A percentile compares a stretch with the other conserved stretches of the same genome.
These are phyloP conservation scores for Metschnikowia rubicola DNA, from an alignment of 805 yeast genomes.

Conservation along the genomic window DNA sequence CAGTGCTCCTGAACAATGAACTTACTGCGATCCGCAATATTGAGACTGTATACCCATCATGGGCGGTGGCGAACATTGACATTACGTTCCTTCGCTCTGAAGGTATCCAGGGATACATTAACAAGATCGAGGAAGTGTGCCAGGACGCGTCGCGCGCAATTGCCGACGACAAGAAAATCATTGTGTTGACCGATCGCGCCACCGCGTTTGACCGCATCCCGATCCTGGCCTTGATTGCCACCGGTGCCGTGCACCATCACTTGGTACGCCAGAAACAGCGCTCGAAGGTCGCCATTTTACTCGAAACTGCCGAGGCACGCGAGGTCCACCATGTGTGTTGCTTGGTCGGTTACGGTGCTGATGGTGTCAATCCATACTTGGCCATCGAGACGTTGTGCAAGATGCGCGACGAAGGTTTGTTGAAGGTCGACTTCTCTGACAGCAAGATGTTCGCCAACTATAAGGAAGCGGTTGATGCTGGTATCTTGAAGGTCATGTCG, in stretches of 20 bases:
- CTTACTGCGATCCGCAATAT: slow-evolving; percentile 72
- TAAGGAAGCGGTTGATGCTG: slow-evolving; percentile 81
- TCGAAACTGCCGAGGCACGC: slow-evolving; percentile 96
- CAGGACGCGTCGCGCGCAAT: slow-evolving; percentile 84
- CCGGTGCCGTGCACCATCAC: slow-evolving; percentile 96
- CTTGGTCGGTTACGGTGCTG: slow-evolving; percentile 95
- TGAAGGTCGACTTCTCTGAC: slow-evolving; percentile 53
- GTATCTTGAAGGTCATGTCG: slow-evolving; percentile 95
- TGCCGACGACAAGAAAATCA: slow-evolving; percentile 66
- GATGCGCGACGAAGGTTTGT: slow-evolving; percentile 76
- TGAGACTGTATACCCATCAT: slow-evolving; percentile 71
- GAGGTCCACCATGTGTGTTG: slow-evolving; percentile 97
- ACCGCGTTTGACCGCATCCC: slow-evolving; percentile 65
- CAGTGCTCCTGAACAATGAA: slow-evolving; percentile 72
- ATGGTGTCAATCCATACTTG: slow-evolving; percentile 90
- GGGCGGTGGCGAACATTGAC: slow-evolving; percentile 82
- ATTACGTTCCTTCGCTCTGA: slow-evolving; percentile 82
- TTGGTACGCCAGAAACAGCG: slow-evolving; percentile 94
- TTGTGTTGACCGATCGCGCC: slow-evolving; percentile 71
- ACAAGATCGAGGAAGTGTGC: slow-evolving; percentile 82
- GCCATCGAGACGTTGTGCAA: slow-evolving; percentile 85
- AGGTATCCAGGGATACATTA: slow-evolving; percentile 82
- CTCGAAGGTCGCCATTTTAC: slow-evolving; percentile 85
- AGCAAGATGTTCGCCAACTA: slow-evolving; percentile 70
- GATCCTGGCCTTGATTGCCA: slow-evolving; percentile 84